Evolutionary conservation across 208 protist species (phyloP), one percentile per base, ranked within the genome.

Genomic region (Trypanosoma lewisi): DNA sequence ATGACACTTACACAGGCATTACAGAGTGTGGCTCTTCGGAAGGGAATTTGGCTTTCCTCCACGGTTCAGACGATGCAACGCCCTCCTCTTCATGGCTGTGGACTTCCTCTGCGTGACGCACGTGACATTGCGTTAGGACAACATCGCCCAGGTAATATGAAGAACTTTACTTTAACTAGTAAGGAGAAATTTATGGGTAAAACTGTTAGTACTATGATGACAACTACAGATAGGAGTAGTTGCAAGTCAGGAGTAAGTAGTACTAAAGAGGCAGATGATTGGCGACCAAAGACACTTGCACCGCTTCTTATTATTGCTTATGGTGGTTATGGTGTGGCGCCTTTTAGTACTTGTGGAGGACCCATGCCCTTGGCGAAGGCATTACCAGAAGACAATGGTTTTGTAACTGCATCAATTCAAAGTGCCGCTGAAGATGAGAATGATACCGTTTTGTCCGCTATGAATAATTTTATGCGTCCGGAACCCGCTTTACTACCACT

Each of bases 321-420:
- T 63, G 78, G 78, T 42, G 78, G 78, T 8, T 84, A 80, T 48
- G 78, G 78, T 27, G 47, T 72, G 0, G 78, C 78, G 31, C 78
- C 78, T 8, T 84, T 84, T 56, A 75, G 70, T 44, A 54, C 37
- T 4, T 34, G 21, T 44, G 54, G 54, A 11, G n/a, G 44, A 36
- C 17, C 50, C 1, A 16, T n/a, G 7, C 44, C 31, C 17, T 19
- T 4, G 23, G 1, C 27, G 31, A 14, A 16, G 33, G 21, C 1
- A 56, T 4, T 27, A 25, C 7, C 6, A n/a, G 37, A 48, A 28
- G 28, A 47, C 4, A 17, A 4, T 9, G 41, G 19, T 45, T 45
- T 45, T 45, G 2, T 17, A 21, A 21, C 11, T n/a, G 41, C 41
- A 45, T 45, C 11, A 17, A 17, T 21, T 17, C 41, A 45, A 7